Percentiles rank a stretch among this genome's conserved stretches.
Conservation (phyloP, 352 stramenopile genomes). For the Pythium brachiatum region DNA sequence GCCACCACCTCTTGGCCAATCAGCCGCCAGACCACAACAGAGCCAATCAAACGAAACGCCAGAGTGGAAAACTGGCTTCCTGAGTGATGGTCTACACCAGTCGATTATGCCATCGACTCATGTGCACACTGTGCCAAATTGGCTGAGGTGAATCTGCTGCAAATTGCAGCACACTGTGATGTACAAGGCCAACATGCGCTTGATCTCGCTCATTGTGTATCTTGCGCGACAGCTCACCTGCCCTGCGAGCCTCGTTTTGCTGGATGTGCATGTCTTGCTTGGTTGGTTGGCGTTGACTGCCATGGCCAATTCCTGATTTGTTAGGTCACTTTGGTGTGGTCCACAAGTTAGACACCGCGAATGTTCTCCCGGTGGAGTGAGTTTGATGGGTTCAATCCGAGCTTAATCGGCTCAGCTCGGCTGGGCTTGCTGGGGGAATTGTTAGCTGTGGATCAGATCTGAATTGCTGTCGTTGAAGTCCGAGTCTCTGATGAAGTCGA, state of each 20-base stretch:
- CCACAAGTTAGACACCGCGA: neutral
- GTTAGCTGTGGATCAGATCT: neutral
- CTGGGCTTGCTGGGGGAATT: neutral
- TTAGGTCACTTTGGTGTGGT: neutral
- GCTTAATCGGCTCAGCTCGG: neutral
- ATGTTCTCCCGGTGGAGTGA: neutral
- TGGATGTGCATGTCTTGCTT: too few relatives aligned
- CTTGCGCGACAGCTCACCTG: too few relatives aligned
- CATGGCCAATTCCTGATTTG: neutral
- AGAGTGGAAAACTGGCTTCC: conserved; percentile 16
- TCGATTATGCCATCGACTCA: neutral
- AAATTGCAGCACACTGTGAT: too few relatives aligned
- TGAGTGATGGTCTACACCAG: conserved; percentile 22
- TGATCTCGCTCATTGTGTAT: too few relatives aligned
- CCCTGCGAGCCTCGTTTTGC: too few relatives aligned
- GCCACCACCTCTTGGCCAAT: conserved; percentile 21
- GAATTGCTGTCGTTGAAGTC: neutral
- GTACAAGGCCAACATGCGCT: too few relatives aligned
- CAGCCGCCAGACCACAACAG: conserved; percentile 4
- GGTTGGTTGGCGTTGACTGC: too few relatives aligned
- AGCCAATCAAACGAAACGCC: conserved; percentile 8
- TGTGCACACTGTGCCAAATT: neutral
- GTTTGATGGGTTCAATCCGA: neutral
- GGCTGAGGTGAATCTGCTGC: neutral
- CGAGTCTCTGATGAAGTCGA: too few relatives aligned